Base-by-base conservation (phyloP, 2,329 filamentous ascomycete species). In the Massarina eburnea region DNA sequence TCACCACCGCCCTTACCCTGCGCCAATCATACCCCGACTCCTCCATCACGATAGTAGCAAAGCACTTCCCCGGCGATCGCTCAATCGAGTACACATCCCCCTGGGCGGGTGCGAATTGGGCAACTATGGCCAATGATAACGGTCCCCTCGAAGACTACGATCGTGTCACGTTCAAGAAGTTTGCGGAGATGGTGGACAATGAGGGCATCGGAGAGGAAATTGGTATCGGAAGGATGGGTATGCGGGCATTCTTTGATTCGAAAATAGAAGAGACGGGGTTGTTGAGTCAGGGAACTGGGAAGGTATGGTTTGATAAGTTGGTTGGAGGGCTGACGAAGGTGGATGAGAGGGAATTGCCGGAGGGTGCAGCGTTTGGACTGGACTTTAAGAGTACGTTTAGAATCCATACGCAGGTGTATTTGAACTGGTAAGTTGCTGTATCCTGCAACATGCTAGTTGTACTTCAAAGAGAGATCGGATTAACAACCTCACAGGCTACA, bases 21-120 rank as follows among this genome's bases (percentile, higher is more conserved):
- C 80, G 81, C 2, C 72, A 76, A 43, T 75, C 81, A 48, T 73
- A 73, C 32, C 72, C 76, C 1, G 58, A 67, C 2, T 78, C 84
- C 54, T 72, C 74, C 18, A 74, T 95, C 53, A 91, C 88, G 0
- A 76, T 95, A 27, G 76, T 90, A 24, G 86, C 89, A 4, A 95
- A 92, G 64, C 88, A 95, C 68, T 94, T 96, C 86, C 91, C 91
- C 0, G 91, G 91, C 27, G 91, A 96, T 73, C 94, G 92, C 70
- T 88, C 92, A 55, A 86, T 91, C 56, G 87, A 95, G 75, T 96
- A 96, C 68, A 85, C 89, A 1, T 95, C 89, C 5, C 90, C 89
- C 1, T 95, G 89, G 87, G 90, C 90, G 3, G 90, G 90, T 12
- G 90, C 89, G 51, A 92, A 94, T 63, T 86, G 85, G 66, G 68